These are phyloP conservation scores for Oxytropis ochrocephala DNA, from an alignment of 306 rosid genomes.

Conservation along the genomic window DNA sequence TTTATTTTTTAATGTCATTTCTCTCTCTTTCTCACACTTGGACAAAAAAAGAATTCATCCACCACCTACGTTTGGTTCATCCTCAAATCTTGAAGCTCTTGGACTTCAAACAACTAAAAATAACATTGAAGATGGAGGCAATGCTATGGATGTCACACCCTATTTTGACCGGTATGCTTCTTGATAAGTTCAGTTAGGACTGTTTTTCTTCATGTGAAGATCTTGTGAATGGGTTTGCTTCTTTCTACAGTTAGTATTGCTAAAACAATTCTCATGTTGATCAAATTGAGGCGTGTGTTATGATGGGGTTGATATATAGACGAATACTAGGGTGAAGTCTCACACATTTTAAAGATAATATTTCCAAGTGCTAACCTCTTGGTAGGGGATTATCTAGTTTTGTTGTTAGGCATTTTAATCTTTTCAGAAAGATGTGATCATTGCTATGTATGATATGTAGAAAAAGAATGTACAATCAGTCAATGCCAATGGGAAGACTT, in stretches of 20 bases:
- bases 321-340: neutral
- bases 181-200: conserved; percentile 3
- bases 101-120: conserved; percentile 50
- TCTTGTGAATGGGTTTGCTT: neutral
- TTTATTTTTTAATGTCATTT: conserved; percentile 18
- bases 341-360: neutral
- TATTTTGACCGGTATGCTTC: conserved; percentile 46
- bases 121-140: conserved; percentile 54
- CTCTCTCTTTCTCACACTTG: conserved; percentile 21
- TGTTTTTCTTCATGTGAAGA: neutral
- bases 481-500: neutral
- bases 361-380: conserved; percentile 5
- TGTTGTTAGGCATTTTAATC: neutral
- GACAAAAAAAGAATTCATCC: conserved; percentile 56
- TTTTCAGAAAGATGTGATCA: conserved; percentile 4
- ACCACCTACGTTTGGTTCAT: conserved; percentile 96
- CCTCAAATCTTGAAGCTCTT: conserved; percentile 72
- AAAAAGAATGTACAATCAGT: neutral
- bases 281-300: conserved; percentile 6
- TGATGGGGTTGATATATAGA: conserved; percentile 1
- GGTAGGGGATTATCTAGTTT: neutral
- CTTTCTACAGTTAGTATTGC: neutral
- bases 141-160: conserved; percentile 50
- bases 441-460: neutral
- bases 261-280: conserved; percentile 1